These are phyloP conservation scores for Phytophthora pseudosyringae DNA, from an alignment of 352 stramenopile genomes.

Conservation along the genomic window DNA sequence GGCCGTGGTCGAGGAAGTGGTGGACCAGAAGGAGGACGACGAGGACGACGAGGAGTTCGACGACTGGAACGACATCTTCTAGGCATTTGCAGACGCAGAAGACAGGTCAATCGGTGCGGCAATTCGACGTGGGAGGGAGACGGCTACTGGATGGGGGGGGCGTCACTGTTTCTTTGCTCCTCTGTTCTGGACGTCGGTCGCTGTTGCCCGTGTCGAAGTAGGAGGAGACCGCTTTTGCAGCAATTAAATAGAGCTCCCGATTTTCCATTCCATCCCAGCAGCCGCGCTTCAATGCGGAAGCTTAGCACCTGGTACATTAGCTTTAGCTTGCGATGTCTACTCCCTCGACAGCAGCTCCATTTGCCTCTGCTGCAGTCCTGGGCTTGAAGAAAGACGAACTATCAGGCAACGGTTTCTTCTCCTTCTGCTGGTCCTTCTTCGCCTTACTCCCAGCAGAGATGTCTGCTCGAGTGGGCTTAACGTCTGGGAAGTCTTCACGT, in stretches of 20 bases:
- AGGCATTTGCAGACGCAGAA: constrained; percentile 31
- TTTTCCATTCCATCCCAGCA: constrained; percentile 22
- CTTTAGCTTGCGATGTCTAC: constrained; percentile 20
- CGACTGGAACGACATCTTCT: constrained; percentile 91
- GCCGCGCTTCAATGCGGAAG: background rate
- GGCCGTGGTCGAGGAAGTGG: constrained; percentile 70
- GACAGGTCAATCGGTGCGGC: constrained; percentile 12
- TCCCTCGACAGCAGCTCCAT: constrained; percentile 12
- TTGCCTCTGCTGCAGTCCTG: constrained; percentile 11
- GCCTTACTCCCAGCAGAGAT: constrained; percentile 18
- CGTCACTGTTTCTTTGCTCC: constrained; percentile 9
- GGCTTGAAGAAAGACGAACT: constrained; percentile 65
- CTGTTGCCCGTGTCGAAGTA: constrained; percentile 10
- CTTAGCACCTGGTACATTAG: constrained; percentile 13
- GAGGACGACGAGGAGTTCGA: constrained; percentile 83
- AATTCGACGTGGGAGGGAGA: constrained; percentile 14
- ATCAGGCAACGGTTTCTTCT: constrained; percentile 31
- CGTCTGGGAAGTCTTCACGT: constrained; percentile 83
- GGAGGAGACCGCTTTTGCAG: constrained; percentile 18
- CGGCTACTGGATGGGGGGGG: constrained; percentile 1
- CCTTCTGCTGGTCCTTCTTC: constrained; percentile 37
- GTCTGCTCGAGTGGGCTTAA: constrained; percentile 37
- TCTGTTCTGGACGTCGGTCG: constrained; percentile 4
- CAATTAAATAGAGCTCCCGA: constrained; percentile 39
- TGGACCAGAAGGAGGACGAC: constrained; percentile 69